Percentiles rank a stretch among this genome's conserved stretches.
Evolutionary conservation across 805 yeast genomes (phyloP).

Genomic region (Debaryomyces castellii): DNA sequence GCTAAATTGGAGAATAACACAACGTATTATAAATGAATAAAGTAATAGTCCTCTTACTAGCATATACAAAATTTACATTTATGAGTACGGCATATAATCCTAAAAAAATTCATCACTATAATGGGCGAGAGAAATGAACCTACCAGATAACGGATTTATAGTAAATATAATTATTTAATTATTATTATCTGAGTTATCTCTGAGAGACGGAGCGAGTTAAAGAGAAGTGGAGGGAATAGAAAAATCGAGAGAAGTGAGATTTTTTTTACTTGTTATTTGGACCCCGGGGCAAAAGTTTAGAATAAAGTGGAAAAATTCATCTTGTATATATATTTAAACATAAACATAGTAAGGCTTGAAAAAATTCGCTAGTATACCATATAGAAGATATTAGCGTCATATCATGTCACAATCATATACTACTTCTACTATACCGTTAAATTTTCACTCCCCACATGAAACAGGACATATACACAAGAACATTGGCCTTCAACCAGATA

Average conservation of each 20-base stretch:
- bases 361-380: too few species aligned
- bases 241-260: neutral
- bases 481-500: constrained; percentile 1
- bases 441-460: constrained; percentile 27
- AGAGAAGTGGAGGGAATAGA: neutral
- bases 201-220: neutral
- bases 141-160: neutral
- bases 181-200: neutral
- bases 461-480: constrained; percentile 6
- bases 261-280: neutral
- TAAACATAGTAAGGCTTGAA: neutral
- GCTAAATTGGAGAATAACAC: too few species aligned
- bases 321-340: neutral
- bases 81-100: neutral
- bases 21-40: too few species aligned
- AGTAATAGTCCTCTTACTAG: too few species aligned
- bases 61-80: too few species aligned
- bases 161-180: neutral
- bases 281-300: neutral
- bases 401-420: constrained; percentile 25
- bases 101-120: neutral
- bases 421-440: constrained; percentile 36
- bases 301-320: neutral
- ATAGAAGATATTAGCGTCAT: neutral
- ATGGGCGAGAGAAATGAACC: neutral